These are phyloP conservation scores for Fusarium sp. DNA, from an alignment of 2,329 filamentous ascomycete species.

Conservation along the genomic window DNA sequence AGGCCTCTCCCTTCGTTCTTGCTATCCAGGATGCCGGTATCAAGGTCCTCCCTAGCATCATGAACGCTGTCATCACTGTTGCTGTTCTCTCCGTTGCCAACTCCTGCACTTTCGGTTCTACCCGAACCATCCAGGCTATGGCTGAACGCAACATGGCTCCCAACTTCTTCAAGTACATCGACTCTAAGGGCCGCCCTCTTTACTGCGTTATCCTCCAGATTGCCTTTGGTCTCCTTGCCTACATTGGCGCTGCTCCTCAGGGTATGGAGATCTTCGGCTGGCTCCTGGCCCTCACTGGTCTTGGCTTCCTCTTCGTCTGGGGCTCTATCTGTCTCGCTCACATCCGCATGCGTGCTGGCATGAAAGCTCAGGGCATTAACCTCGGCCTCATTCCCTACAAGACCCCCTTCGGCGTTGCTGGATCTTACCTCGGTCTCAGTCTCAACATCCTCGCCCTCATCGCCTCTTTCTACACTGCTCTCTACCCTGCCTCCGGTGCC, in stretches of 20 bases:
- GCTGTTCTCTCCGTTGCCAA: constrained; percentile 92
- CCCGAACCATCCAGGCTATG: constrained; percentile 87
- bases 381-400: constrained; percentile 82
- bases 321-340: constrained; percentile 85
- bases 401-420: constrained; percentile 80
- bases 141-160: constrained; percentile 89
- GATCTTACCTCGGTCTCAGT: constrained; percentile 80
- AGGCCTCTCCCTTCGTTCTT: constrained; percentile 91
- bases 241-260: constrained; percentile 72
- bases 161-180: constrained; percentile 79
- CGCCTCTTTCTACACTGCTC: constrained; percentile 82
- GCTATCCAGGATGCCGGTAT: constrained; percentile 88
- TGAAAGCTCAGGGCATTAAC: constrained; percentile 72
- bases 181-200: constrained; percentile 81
- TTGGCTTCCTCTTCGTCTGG: constrained; percentile 85
- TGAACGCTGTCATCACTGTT: constrained; percentile 93
- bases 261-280: constrained; percentile 77
- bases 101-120: constrained; percentile 90
- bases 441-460: constrained; percentile 82
- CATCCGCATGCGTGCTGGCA: constrained; percentile 87
- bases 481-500: constrained; percentile 59
- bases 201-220: constrained; percentile 76
- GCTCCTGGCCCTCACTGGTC: constrained; percentile 78
- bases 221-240: constrained; percentile 76
- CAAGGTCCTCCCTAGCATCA: constrained; percentile 80